Conservation (phyloP, 208 protist species). For the Trypanosoma lewisi region DNA sequence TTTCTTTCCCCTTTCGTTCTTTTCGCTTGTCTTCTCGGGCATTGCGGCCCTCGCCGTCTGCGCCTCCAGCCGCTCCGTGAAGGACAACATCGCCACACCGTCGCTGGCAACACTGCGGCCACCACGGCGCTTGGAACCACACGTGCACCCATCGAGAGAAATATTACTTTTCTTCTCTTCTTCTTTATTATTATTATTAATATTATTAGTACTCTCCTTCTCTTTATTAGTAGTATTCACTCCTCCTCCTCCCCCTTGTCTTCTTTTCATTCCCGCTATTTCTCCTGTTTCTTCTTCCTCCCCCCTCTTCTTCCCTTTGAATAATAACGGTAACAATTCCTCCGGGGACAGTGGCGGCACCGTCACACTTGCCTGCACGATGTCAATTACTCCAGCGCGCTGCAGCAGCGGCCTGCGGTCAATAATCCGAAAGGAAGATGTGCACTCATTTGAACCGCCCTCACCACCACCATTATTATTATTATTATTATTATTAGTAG, state of each 20-base stretch:
- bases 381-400: slow-evolving; percentile 14
- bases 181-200: too few species aligned
- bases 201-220: too few species aligned
- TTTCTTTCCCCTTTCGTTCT: not conserved
- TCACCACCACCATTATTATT: too few species aligned
- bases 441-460: not conserved
- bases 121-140: too few species aligned
- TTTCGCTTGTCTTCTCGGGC: not conserved
- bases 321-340: not conserved
- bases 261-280: too few species aligned
- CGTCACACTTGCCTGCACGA: slow-evolving; percentile 21
- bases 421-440: slow-evolving; percentile 9
- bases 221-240: too few species aligned
- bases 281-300: not conserved
- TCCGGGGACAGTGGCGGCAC: not conserved
- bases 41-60: slow-evolving; percentile 7
- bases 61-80: slow-evolving; percentile 13
- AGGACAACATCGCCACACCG: slow-evolving; percentile 7
- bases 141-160: too few species aligned
- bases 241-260: too few species aligned
- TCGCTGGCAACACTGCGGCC: not conserved
- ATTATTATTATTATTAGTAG: too few species aligned
- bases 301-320: not conserved
- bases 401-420: slow-evolving; percentile 10
- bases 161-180: too few species aligned